Evolutionary conservation across 148 eudicot genomes (phyloP).

Genomic region (Rhododendron simsii): DNA sequence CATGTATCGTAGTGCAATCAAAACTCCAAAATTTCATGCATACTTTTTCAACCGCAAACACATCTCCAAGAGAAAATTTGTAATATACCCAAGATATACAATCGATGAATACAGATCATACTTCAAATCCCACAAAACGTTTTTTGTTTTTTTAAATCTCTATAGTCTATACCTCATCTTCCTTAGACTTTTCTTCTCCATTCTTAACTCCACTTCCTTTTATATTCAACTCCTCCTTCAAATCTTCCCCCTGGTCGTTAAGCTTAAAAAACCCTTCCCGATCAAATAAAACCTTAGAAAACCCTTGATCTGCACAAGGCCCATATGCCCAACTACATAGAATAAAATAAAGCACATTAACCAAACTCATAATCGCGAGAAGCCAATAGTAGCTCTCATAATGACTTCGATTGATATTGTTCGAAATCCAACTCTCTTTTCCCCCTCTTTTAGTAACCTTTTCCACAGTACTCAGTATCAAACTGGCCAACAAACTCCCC

Average conservation of each 20-base stretch:
- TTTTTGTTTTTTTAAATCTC: not conserved
- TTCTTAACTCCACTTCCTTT: constrained; percentile 4
- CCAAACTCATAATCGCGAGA: constrained; percentile 46
- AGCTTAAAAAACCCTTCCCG: constrained; percentile 15
- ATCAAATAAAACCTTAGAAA: constrained; percentile 10
- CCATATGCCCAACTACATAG: constrained; percentile 74
- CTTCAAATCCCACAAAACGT: not conserved
- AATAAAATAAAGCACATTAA: constrained; percentile 57
- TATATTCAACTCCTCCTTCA: constrained; percentile 25
- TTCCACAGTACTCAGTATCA: constrained; percentile 43
- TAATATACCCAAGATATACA: not conserved
- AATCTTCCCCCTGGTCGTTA: constrained; percentile 15
- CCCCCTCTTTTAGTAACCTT: constrained; percentile 37
- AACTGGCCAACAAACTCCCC: constrained; percentile 59
- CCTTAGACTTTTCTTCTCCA: constrained; percentile 16
- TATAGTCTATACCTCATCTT: not conserved
- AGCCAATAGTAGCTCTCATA: constrained; percentile 74
- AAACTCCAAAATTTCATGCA: not conserved
- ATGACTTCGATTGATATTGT: constrained; percentile 68
- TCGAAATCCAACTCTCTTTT: constrained; percentile 61
- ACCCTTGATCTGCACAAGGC: constrained; percentile 34
- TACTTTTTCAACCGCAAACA: not conserved
- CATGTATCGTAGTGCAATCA: not conserved
- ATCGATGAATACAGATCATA: not conserved
- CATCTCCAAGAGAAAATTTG: not conserved